phyloP scores from a whole-genome alignment of 31 red algal species.

The Asparagopsis taxiformis region DNA sequence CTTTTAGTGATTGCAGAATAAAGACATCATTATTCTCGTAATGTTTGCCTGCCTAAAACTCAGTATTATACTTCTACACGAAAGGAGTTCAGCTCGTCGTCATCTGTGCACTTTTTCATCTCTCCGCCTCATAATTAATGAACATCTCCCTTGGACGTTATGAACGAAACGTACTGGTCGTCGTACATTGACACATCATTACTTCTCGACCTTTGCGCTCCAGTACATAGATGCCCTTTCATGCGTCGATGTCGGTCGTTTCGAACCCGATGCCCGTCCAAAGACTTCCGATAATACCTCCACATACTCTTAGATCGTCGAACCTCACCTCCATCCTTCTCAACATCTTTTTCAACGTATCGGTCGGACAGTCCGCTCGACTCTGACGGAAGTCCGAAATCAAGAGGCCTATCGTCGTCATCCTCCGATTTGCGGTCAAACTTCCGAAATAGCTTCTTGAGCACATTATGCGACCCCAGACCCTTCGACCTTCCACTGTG shows the following conservation, averaged over 20 bases:
- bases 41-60: too few species aligned
- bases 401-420: not conserved
- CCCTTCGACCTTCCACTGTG: not conserved
- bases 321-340: not conserved
- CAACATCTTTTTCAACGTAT: not conserved
- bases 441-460: not conserved
- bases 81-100: too few species aligned
- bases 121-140: not conserved
- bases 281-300: not conserved
- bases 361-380: not conserved
- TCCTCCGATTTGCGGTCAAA: not conserved
- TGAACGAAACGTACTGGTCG: constrained; percentile 26
- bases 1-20: too few species aligned
- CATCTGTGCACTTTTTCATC: too few species aligned
- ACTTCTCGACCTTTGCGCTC: not conserved
- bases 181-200: not conserved
- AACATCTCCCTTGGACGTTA: not conserved
- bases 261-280: not conserved
- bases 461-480: too few species aligned
- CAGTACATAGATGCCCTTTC: not conserved
- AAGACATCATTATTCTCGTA: too few species aligned
- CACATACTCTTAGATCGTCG: not conserved
- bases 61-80: too few species aligned
- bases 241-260: not conserved
- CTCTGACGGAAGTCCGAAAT: not conserved